Evolutionary conservation across 805 yeast genomes (phyloP), one percentile per base, ranked within the genome.

Genomic region (Saturnispora hagleri): DNA sequence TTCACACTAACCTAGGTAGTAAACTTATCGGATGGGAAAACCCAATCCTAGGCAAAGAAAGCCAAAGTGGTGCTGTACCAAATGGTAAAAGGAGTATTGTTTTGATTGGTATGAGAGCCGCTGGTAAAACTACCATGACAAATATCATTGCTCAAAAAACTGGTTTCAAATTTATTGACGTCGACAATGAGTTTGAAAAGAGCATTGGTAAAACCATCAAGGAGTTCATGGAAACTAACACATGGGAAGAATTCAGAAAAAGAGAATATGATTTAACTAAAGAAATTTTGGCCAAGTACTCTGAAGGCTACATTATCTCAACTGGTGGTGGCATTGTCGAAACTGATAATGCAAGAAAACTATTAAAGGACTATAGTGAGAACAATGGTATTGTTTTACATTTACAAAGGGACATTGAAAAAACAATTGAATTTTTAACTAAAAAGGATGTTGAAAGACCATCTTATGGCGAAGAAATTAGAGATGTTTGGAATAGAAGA

Each of bases 311-410:
- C 60, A 86, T 91, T 22, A 76, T 91, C 51, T 87, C 98, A 0
- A 87, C 97, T 47, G 99, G 99, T 34, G 99, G 99, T 43, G 99
- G 99, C 9, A 74, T 93, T 54, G 95, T 93, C 27, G 98, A 91
- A 68, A 76, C 76, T 40, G 74, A 74, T 7, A 76, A 67, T n/a
- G 81, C 95, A 4, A 78, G 97, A 60, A 73, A 73, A 10, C 57
- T 79, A 7, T 73, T 93, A 65, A 75, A 81, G 58, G 64, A 72
- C 7, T 86, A 81, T 65, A 61, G 69, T 7, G 60, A 69, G 22
- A n/a, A 54, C 4, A 86, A 86, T 26, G 96, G 96, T 40, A 76
- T 86, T 57, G 98, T 93, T 12, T 73, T 93, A 51, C 97, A 93
- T 61, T 74, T 93, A 53, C 97, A 91, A 66, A 83, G 99, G 58